Percentiles rank a stretch among this genome's conserved stretches.
These are phyloP conservation scores for Penicillium sp. DNA, from an alignment of 2,329 filamentous ascomycete genomes.

Conservation along the genomic window DNA sequence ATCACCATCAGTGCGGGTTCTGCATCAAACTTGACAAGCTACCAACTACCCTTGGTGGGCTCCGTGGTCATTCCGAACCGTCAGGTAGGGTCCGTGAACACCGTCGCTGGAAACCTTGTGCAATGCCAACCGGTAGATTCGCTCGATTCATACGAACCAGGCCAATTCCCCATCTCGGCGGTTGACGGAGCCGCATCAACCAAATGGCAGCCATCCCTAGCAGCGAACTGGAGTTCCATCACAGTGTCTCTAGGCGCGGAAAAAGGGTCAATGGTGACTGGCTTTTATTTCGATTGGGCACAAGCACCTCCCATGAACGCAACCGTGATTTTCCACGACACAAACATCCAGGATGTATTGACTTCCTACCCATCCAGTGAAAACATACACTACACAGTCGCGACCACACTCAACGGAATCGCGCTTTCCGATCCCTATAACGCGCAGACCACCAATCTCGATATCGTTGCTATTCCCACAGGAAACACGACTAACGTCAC, in stretches of 20 bases:
- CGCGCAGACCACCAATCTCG: constrained; percentile 28
- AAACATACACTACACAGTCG: constrained; percentile 18
- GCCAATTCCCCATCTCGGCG: constrained; percentile 68
- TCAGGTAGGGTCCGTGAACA: constrained; percentile 54
- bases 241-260: constrained; percentile 54
- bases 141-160: constrained; percentile 52
- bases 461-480: constrained; percentile 36
- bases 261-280: constrained; percentile 32
- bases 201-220: constrained; percentile 61
- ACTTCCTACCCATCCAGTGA: constrained; percentile 8
- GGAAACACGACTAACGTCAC: constrained; percentile 46
- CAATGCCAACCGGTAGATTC: constrained; percentile 62
- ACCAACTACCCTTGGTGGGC: constrained; percentile 50
- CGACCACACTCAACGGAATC: constrained; percentile 32
- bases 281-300: constrained; percentile 62
- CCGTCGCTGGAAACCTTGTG: constrained; percentile 59
- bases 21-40: constrained; percentile 41
- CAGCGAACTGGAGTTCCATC: constrained; percentile 54
- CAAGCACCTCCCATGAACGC: constrained; percentile 55
- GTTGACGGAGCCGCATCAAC: constrained; percentile 67
- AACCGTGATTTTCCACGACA: constrained; percentile 57
- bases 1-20: constrained; percentile 61
- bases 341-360: constrained; percentile 28
- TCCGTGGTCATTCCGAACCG: constrained; percentile 60
- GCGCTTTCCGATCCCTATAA: constrained; percentile 41